Conservation (phyloP, 2,329 filamentous ascomycete species). For the Ophiocordyceps sinensis region DNA sequence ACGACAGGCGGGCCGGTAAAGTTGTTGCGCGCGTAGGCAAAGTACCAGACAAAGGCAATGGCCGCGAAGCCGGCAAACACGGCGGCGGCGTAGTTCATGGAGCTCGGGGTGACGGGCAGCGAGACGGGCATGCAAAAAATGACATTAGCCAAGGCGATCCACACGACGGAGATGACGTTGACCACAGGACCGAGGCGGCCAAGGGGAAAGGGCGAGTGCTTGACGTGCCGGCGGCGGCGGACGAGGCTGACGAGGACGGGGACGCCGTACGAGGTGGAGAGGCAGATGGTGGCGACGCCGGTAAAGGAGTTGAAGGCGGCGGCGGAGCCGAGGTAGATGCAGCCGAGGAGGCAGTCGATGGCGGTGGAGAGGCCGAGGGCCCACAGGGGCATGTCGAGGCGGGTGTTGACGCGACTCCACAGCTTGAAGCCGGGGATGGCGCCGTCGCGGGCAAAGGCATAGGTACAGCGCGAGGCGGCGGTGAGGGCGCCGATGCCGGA, state of each 20-base stretch:
- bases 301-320: constrained; percentile 72
- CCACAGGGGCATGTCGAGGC: constrained; percentile 55
- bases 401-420: constrained; percentile 51
- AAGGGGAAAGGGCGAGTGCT: constrained; percentile 51
- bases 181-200: constrained; percentile 54
- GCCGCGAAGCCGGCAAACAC: constrained; percentile 49
- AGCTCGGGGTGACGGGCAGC: constrained; percentile 37
- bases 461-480: constrained; percentile 59
- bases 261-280: constrained; percentile 60
- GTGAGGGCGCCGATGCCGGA: constrained; percentile 63
- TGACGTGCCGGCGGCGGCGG: constrained; percentile 50
- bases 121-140: constrained; percentile 64
- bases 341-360: constrained; percentile 56
- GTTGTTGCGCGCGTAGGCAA: constrained; percentile 45
- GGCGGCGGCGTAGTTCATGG: constrained; percentile 54
- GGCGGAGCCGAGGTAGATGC: constrained; percentile 66
- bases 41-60: constrained; percentile 49
- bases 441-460: constrained; percentile 61
- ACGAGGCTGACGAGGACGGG: constrained; percentile 60
- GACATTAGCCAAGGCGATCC: constrained; percentile 56
- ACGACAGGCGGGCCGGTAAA: constrained; percentile 42
- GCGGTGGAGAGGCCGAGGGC: constrained; percentile 53
- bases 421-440: constrained; percentile 56
- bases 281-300: constrained; percentile 65
- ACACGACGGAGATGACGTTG: constrained; percentile 52